A percentile compares a stretch with the other conserved stretches of the same genome.
These are phyloP conservation scores for Kwoniella botswanensis DNA, from an alignment of 768 basidiomycete species.

Conservation along the genomic window DNA sequence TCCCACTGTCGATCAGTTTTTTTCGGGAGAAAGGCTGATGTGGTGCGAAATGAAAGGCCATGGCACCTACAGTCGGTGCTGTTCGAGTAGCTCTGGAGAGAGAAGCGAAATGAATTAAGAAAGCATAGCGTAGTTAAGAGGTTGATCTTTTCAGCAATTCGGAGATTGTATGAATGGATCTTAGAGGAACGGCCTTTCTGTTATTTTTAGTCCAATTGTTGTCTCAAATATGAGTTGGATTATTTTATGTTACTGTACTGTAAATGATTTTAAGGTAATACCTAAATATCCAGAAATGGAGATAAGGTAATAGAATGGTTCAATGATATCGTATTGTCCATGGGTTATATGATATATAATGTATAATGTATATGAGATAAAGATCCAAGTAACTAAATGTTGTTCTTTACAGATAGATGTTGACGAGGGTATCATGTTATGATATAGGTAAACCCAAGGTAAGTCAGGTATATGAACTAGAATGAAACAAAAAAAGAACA, in stretches of 20 bases:
- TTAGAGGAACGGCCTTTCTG: too few relatives aligned
- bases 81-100: slow-evolving; percentile 43
- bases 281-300: too few relatives aligned
- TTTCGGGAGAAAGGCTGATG: neutral
- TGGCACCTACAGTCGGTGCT: slow-evolving; percentile 50
- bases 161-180: too few relatives aligned
- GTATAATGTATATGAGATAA: neutral
- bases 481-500: neutral
- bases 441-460: too few relatives aligned
- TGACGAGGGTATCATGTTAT: neutral
- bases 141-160: too few relatives aligned
- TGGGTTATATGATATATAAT: slow-evolving; percentile 12
- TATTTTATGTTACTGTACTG: too few relatives aligned
- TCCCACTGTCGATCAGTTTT: neutral
- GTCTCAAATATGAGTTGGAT: neutral
- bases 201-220: neutral
- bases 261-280: too few relatives aligned
- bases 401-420: neutral
- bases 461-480: too few relatives aligned
- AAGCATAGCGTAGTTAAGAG: too few relatives aligned
- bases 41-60: slow-evolving; percentile 34
- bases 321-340: slow-evolving; percentile 5
- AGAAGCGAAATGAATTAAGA: slow-evolving; percentile 28
- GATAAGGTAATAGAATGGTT: too few relatives aligned
- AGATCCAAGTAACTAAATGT: neutral